Conservation (phyloP, 768 basidiomycete species). For the Porphyrellus cyaneotinctus region DNA sequence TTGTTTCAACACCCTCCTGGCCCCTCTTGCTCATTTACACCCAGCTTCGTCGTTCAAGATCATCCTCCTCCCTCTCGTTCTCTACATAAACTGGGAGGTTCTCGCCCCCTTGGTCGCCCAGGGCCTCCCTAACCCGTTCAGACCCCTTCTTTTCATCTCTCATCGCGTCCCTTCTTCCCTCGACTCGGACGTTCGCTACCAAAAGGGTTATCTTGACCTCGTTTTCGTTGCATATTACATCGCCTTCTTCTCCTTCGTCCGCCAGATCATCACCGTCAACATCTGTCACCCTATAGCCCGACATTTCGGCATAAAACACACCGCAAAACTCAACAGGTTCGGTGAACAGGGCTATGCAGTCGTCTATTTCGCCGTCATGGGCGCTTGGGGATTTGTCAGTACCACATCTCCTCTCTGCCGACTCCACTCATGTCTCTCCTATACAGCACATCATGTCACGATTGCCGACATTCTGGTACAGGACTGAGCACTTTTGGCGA, state of each 20-base stretch:
- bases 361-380: conserved; percentile 70
- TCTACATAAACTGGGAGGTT: conserved; percentile 64
- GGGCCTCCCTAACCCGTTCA: conserved; percentile 66
- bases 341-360: conserved; percentile 89
- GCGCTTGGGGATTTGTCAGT: conserved; percentile 74
- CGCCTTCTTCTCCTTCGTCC: conserved; percentile 84
- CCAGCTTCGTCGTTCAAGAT: conserved; percentile 65
- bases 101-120: conserved; percentile 45
- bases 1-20: not conserved
- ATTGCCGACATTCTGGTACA: conserved; percentile 83
- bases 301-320: conserved; percentile 63
- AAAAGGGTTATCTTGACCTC: conserved; percentile 72
- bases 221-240: conserved; percentile 79
- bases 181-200: conserved; percentile 56
- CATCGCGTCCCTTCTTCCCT: conserved; percentile 51
- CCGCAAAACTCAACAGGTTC: conserved; percentile 73
- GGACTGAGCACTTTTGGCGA: conserved; percentile 81
- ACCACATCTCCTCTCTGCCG: not conserved
- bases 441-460: conserved; percentile 77
- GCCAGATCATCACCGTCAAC: conserved; percentile 68
- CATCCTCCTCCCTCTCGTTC: conserved; percentile 53
- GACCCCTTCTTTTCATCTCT: conserved; percentile 66
- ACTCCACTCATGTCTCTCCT: not conserved
- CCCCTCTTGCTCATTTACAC: not conserved
- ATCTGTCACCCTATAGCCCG: conserved; percentile 65